These are phyloP conservation scores for Hypoxylon crocopeplum DNA, from an alignment of 495 filamentous ascomycete species.

Conservation along the genomic window DNA sequence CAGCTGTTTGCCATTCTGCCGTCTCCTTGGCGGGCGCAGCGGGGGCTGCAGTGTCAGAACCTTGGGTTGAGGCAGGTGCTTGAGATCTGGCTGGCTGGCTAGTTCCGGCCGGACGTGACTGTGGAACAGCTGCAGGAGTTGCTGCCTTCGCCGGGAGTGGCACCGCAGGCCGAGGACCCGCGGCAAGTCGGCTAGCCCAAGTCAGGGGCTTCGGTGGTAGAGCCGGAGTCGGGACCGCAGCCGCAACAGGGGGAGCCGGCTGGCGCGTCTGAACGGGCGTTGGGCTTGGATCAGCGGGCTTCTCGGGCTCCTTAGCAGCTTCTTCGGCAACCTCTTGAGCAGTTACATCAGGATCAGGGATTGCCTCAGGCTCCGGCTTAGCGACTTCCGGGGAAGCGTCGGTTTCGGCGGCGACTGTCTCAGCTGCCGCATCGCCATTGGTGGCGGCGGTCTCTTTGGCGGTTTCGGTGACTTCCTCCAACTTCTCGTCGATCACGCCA, in stretches of 20 bases:
- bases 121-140: constrained; percentile 46
- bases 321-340: constrained; percentile 55
- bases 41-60: constrained; percentile 32
- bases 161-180: constrained; percentile 51
- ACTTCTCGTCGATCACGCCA: constrained; percentile 56
- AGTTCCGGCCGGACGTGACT: constrained; percentile 29
- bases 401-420: constrained; percentile 54
- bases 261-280: constrained; percentile 57
- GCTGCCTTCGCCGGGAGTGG: constrained; percentile 51
- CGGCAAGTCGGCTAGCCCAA: constrained; percentile 81
- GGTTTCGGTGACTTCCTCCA: constrained; percentile 50
- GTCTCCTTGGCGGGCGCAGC: constrained; percentile 49
- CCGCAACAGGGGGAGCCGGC: constrained; percentile 47
- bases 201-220: constrained; percentile 73
- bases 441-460: constrained; percentile 45
- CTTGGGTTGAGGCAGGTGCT: constrained; percentile 37
- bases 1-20: constrained; percentile 79
- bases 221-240: constrained; percentile 41
- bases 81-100: constrained; percentile 30
- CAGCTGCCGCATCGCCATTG: constrained; percentile 45
- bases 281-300: constrained; percentile 65
- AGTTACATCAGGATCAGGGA: constrained; percentile 45
- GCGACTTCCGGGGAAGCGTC: constrained; percentile 55
- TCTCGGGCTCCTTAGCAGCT: constrained; percentile 59
- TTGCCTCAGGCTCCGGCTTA: constrained; percentile 52